Evolutionary conservation across 2,329 filamentous ascomycete species (phyloP).

Genomic region (Scytalidium lignicola): DNA sequence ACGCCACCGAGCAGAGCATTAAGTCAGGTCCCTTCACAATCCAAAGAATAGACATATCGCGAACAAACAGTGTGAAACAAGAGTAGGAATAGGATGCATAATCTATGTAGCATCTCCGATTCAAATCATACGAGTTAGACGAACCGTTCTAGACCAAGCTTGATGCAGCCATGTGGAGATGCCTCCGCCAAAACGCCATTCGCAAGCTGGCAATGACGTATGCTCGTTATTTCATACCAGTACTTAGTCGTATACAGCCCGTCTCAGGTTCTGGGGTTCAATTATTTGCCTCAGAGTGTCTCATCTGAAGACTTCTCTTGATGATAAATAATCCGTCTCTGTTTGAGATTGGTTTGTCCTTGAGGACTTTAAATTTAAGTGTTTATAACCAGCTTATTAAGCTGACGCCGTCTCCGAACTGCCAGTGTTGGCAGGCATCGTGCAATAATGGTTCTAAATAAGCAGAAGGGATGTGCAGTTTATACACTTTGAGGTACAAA

Average conservation of each 20-base stretch:
- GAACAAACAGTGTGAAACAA: too few relatives aligned
- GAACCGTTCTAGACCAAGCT: too few relatives aligned
- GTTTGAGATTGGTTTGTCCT: neutral
- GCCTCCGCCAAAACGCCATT: too few relatives aligned
- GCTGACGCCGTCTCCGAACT: neutral
- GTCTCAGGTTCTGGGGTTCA: neutral
- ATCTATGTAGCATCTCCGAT: too few relatives aligned
- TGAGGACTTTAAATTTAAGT: neutral
- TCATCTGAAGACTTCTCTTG: neutral
- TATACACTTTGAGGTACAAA: neutral
- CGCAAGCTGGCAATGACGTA: neutral
- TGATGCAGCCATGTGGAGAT: too few relatives aligned
- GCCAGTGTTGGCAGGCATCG: neutral
- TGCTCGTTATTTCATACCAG: neutral
- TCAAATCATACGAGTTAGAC: too few relatives aligned
- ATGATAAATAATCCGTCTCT: neutral
- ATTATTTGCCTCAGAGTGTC: neutral
- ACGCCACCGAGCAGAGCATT: neutral
- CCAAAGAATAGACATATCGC: neutral
- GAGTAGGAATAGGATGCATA: too few relatives aligned
- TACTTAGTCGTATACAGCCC: too few relatives aligned
- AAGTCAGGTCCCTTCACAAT: neutral
- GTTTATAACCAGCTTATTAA: neutral
- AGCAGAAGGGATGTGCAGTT: neutral
- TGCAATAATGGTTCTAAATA: neutral